Evolutionary conservation across 345 rosid genomes (phyloP).

Genomic region (Populus davidiana): DNA sequence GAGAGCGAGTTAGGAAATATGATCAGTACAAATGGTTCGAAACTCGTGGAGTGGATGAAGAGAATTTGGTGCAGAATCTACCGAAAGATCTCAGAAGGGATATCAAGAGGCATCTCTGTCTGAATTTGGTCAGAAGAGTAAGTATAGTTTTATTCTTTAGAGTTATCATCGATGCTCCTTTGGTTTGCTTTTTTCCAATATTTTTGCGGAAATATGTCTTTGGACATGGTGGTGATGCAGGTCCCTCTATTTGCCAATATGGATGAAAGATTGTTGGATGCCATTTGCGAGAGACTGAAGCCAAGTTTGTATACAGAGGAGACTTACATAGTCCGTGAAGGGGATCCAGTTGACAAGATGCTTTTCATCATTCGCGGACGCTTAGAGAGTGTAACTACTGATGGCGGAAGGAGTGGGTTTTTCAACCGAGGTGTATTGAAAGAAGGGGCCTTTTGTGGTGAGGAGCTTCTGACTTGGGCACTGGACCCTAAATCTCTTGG

Average conservation of each 20-base stretch:
- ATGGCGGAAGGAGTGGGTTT: slow-evolving; percentile 88
- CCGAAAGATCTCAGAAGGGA: slow-evolving; percentile 88
- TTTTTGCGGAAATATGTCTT: not conserved
- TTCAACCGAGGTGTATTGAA: slow-evolving; percentile 66
- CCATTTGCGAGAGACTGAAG: slow-evolving; percentile 83
- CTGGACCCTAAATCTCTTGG: slow-evolving; percentile 63
- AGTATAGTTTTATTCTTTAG: slow-evolving; percentile 13
- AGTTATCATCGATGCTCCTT: not conserved
- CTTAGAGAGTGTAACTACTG: slow-evolving; percentile 83
- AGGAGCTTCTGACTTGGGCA: slow-evolving; percentile 80
- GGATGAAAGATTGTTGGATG: slow-evolving; percentile 83
- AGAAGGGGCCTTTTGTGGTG: slow-evolving; percentile 80
- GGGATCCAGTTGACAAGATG: slow-evolving; percentile 88
- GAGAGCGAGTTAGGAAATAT: slow-evolving; percentile 65
- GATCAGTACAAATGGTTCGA: slow-evolving; percentile 81
- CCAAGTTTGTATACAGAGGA: slow-evolving; percentile 73
- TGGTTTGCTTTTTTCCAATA: not conserved
- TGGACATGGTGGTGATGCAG: slow-evolving; percentile 25
- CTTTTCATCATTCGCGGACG: slow-evolving; percentile 77
- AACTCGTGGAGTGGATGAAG: slow-evolving; percentile 76
- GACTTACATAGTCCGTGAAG: slow-evolving; percentile 76
- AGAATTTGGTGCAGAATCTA: slow-evolving; percentile 62
- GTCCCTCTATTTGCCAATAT: slow-evolving; percentile 83
- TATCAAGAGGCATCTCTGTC: slow-evolving; percentile 82
- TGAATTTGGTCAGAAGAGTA: slow-evolving; percentile 83